Conservation (phyloP, 164 flowering plant species). For the Vitis amurensis region DNA sequence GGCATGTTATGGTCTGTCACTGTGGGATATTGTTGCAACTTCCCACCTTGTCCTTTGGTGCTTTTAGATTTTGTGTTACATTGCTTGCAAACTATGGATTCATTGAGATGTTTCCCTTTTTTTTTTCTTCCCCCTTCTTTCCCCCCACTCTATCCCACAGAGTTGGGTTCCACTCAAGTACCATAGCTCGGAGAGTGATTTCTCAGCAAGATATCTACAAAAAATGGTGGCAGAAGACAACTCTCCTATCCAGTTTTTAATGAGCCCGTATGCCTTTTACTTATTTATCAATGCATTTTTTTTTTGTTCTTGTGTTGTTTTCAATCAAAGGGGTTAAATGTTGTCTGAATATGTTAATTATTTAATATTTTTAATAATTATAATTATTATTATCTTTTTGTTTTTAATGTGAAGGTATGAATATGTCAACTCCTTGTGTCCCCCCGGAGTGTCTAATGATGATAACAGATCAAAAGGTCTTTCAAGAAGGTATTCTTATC, state of each 20-base stretch:
- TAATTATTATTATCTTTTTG: background rate
- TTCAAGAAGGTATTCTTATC: slow-evolving; percentile 50
- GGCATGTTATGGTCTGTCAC: background rate
- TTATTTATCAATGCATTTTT: background rate
- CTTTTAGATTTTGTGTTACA: background rate
- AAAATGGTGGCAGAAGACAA: slow-evolving; percentile 51
- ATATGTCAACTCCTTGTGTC: slow-evolving; percentile 63
- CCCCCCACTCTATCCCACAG: slow-evolving; percentile 26
- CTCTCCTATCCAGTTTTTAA: slow-evolving; percentile 49
- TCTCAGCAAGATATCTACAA: slow-evolving; percentile 40
- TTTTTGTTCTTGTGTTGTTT: background rate
- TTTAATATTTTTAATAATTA: background rate
- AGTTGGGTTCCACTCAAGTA: slow-evolving; percentile 68
- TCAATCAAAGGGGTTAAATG: background rate
- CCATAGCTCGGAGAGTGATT: slow-evolving; percentile 48
- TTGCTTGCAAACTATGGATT: background rate
- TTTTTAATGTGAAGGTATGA: slow-evolving; percentile 44
- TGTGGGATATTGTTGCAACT: background rate
- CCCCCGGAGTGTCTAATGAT: slow-evolving; percentile 46
- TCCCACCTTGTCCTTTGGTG: background rate
- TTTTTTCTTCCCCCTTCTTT: background rate
- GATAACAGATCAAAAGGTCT: slow-evolving; percentile 26
- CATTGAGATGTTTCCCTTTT: background rate
- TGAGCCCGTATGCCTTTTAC: slow-evolving; percentile 59
- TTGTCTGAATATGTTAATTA: background rate